Base-by-base conservation (phyloP, 176 grass and related monocot genomes). In the Rhipidocladum racemiflorum region DNA sequence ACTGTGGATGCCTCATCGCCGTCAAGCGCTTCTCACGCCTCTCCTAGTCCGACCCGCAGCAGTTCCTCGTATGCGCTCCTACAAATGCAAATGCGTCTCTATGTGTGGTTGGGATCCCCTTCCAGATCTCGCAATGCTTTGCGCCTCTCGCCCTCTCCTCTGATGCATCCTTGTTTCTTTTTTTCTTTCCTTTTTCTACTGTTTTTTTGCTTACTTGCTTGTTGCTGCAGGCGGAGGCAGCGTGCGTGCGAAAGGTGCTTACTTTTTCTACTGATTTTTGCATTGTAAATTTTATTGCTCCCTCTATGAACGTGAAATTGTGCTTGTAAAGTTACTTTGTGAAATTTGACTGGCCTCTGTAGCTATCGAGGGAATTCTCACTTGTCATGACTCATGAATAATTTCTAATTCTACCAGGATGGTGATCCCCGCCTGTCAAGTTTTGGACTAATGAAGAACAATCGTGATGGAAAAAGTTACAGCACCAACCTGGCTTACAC, bases 361-460 rank as follows among this genome's bases (percentile, higher is more conserved):
- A 56, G 44, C 75, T 53, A 20, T 61, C 12, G 64, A 61, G 14
- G 18, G 38, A 53, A 63, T 40, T 64, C 44, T 61, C 56, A 48
- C 43, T 61, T 81, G 28, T 56, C 68, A 15, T 78, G 73, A 77
- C 27, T 70, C 74, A 9, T 86, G 78, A 77, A 38, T 10, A 39
- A 27, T 77, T 74, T 68, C 34, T 86, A 1, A 59, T 55, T 48
- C 21, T 70, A 72, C 36, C 74, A 99, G 96, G 92, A 99, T 85
- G 96, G 96, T 54, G 96, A 99, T 87, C 96, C 96, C 55, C 89
- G 87, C 24, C 80, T 99, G 68, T 99, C 96, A 85, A 99, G 92
- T 84, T 99, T 99, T 87, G 96, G 96, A 83, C 86, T 99, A 59
- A 99, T 99, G 96, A 99, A 99, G 81, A 99, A 99, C 77, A 99